Evolutionary conservation across 495 filamentous ascomycete species (phyloP).

Genomic region (Aspergillus biplanus): DNA sequence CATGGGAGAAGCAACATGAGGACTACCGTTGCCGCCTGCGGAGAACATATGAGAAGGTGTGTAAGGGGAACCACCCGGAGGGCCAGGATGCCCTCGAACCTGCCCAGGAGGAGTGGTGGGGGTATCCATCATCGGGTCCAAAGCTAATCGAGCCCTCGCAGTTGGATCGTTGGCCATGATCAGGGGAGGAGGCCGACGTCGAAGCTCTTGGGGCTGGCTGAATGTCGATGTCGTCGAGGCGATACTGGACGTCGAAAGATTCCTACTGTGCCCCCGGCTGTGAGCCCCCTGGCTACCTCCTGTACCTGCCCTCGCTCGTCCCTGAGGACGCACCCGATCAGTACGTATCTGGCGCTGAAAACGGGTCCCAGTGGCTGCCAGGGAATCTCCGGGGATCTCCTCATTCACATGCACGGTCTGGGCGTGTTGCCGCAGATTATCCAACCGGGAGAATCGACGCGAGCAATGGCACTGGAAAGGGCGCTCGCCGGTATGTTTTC

Average conservation of each 20-base stretch:
- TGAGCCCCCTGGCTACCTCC: conserved; percentile 67
- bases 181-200: conserved; percentile 77
- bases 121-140: conserved; percentile 56
- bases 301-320: conserved; percentile 75
- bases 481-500: conserved; percentile 97
- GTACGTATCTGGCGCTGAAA: conserved; percentile 95
- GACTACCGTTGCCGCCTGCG: conserved; percentile 67
- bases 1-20: conserved; percentile 73
- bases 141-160: conserved; percentile 33
- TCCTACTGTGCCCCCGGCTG: conserved; percentile 76
- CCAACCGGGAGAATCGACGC: conserved; percentile 91
- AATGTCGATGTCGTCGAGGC: conserved; percentile 74
- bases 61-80: conserved; percentile 68
- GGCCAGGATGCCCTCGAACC: conserved; percentile 44
- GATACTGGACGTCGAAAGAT: conserved; percentile 85
- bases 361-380: conserved; percentile 89
- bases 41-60: conserved; percentile 65
- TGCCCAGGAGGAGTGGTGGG: conserved; percentile 54
- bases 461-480: conserved; percentile 98
- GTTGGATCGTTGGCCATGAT: conserved; percentile 79
- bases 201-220: conserved; percentile 60
- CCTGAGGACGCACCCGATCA: conserved; percentile 73
- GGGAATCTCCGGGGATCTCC: conserved; percentile 89
- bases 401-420: conserved; percentile 98
- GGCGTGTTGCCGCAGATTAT: conserved; percentile 95